A percentile compares a stretch with the other conserved stretches of the same genome.
Evolutionary conservation across 306 rosid genomes (phyloP).

Genomic region (Gastrolobium bilobum): DNA sequence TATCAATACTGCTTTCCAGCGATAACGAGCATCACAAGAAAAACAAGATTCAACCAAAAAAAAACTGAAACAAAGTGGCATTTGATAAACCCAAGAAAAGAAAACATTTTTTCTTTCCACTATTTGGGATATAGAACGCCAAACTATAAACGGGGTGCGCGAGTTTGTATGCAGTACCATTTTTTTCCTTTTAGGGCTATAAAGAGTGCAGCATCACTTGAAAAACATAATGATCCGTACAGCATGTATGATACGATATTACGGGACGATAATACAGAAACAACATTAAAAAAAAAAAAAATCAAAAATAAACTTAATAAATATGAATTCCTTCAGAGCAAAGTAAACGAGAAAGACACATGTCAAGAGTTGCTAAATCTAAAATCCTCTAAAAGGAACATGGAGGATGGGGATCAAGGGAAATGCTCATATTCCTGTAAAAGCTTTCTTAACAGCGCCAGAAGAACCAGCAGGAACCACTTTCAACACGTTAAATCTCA

Average conservation of each 20-base stretch:
- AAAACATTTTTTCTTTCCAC: too few relatives aligned
- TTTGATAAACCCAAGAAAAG: too few relatives aligned
- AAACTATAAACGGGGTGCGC: too few relatives aligned
- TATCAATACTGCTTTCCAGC: too few relatives aligned
- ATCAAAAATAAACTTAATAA: background rate
- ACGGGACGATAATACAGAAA: background rate
- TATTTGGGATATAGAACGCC: too few relatives aligned
- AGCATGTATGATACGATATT: background rate
- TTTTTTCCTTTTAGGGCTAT: background rate
- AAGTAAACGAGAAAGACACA: background rate
- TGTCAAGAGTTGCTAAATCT: background rate
- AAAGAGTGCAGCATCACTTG: background rate
- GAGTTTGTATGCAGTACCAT: too few relatives aligned
- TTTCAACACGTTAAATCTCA: constrained; percentile 70
- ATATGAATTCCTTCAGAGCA: background rate
- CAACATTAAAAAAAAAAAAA: background rate
- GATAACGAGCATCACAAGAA: too few relatives aligned
- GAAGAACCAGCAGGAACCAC: constrained; percentile 66
- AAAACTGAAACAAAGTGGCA: too few relatives aligned
- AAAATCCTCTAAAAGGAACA: background rate
- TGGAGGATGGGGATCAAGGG: background rate
- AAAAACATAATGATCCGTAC: background rate
- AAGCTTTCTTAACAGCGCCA: constrained; percentile 62
- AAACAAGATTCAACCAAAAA: too few relatives aligned
- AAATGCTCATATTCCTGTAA: constrained; percentile 57